These are phyloP conservation scores for Tolypocladium album DNA, from an alignment of 2,329 filamentous ascomycete species.

Conservation along the genomic window DNA sequence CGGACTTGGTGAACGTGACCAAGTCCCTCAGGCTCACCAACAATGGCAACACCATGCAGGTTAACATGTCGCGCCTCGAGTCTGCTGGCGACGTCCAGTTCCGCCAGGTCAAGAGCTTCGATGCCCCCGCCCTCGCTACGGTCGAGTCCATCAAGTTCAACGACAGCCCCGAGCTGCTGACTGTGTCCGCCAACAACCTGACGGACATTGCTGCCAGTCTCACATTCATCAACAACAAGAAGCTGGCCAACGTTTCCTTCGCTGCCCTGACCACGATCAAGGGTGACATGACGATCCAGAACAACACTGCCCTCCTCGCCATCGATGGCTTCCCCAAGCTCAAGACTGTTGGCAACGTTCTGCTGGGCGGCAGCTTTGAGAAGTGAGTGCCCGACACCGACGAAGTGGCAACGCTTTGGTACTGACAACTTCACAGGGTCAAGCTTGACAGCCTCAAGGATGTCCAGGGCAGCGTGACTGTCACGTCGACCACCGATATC, in stretches of 20 bases:
- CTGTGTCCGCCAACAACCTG: slow-evolving; percentile 43
- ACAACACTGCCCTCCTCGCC: slow-evolving; percentile 66
- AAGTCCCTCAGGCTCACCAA: slow-evolving; percentile 61
- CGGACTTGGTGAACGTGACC: slow-evolving; percentile 68
- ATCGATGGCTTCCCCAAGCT: slow-evolving; percentile 62
- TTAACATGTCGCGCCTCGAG: slow-evolving; percentile 69
- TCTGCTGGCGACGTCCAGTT: slow-evolving; percentile 43
- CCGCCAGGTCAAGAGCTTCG: slow-evolving; percentile 65
- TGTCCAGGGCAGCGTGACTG: slow-evolving; percentile 62
- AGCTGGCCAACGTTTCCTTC: slow-evolving; percentile 65
- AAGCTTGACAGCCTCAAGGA: slow-evolving; percentile 54
- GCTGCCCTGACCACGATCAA: slow-evolving; percentile 56
- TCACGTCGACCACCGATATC: slow-evolving; percentile 56
- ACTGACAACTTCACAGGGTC: slow-evolving; percentile 41
- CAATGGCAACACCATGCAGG: slow-evolving; percentile 63
- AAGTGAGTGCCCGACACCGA: slow-evolving; percentile 45
- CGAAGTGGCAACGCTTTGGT: neutral
- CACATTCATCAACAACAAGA: slow-evolving; percentile 52
- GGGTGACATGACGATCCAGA: slow-evolving; percentile 76
- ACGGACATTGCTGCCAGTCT: slow-evolving; percentile 48
- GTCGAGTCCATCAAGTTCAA: slow-evolving; percentile 72
- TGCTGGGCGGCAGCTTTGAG: slow-evolving; percentile 75
- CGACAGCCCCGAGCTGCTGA: slow-evolving; percentile 64
- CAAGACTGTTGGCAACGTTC: slow-evolving; percentile 66
- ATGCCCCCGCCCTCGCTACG: slow-evolving; percentile 58